Evolutionary conservation across 495 filamentous ascomycete genomes (phyloP).

Genomic region (Hypoxylon lenormandii): DNA sequence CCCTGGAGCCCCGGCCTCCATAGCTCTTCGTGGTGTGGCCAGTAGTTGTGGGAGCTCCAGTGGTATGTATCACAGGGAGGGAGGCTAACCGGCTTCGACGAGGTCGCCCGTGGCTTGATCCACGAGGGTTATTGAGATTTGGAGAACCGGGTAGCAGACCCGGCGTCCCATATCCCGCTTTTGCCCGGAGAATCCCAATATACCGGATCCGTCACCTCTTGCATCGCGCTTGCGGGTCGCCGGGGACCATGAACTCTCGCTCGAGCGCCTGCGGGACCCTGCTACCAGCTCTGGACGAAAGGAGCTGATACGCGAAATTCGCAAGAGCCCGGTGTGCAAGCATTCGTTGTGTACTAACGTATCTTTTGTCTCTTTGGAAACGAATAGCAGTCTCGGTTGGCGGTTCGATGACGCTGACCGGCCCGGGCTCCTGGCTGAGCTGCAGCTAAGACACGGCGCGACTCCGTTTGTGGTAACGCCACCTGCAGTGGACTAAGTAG

Average conservation of each 20-base stretch:
- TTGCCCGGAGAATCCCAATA: constrained; percentile 16
- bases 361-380: no score
- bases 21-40: constrained; percentile 20
- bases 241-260: constrained; percentile 14
- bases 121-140: constrained; percentile 5
- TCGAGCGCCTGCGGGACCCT: constrained; percentile 15
- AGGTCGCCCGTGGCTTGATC: constrained; percentile 20
- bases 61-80: constrained; percentile 11
- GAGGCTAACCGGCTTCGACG: constrained; percentile 20
- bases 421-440: constrained; percentile 6
- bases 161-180: constrained; percentile 28
- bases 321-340: neutral
- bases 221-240: constrained; percentile 24
- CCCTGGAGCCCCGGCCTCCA: constrained; percentile 1
- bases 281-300: constrained; percentile 11
- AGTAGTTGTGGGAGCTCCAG: constrained; percentile 21
- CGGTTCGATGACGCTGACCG: constrained; percentile 19
- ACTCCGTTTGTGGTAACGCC: constrained; percentile 25
- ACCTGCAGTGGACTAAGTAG: constrained; percentile 26
- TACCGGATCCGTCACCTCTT: constrained; percentile 31
- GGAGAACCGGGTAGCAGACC: constrained; percentile 12
- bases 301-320: neutral
- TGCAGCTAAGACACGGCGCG: constrained; percentile 28
- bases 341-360: neutral
- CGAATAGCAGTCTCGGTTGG: neutral